Percentiles rank a stretch among this genome's conserved stretches.
phyloP scores from a whole-genome alignment of 345 rosid genomes.

The Bruguiera parviflora region DNA sequence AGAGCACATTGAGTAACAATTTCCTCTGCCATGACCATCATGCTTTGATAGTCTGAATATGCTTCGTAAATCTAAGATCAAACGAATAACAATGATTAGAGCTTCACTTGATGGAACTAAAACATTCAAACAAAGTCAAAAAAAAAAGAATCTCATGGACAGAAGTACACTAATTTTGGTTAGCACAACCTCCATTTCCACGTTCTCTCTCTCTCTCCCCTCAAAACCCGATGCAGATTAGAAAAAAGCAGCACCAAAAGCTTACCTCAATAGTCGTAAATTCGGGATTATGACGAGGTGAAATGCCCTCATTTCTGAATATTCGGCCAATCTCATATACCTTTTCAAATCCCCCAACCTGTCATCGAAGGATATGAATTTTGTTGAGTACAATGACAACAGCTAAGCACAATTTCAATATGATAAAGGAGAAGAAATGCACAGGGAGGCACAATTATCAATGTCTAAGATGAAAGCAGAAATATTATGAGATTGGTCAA shows the following conservation, averaged over 20 bases:
- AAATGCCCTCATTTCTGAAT: constrained; percentile 96
- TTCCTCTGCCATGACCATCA: constrained; percentile 92
- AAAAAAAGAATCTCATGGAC: not conserved
- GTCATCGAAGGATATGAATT: constrained; percentile 22
- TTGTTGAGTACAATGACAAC: constrained; percentile 8
- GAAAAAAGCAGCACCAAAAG: constrained; percentile 14
- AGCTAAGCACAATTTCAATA: constrained; percentile 15
- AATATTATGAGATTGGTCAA: not conserved
- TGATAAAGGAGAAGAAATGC: constrained; percentile 4
- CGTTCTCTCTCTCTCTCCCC: not conserved
- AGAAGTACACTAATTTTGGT: not conserved
- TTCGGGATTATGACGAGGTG: constrained; percentile 97
- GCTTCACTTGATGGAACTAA: constrained; percentile 6
- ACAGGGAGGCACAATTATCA: not conserved
- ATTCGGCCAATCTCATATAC: constrained; percentile 95
- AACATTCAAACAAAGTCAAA: not conserved
- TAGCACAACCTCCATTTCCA: not conserved
- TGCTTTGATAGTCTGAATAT: constrained; percentile 80
- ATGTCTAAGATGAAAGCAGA: not conserved
- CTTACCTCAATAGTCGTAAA: constrained; percentile 95
- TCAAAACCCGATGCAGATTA: not conserved
- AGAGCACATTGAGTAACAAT: constrained; percentile 79
- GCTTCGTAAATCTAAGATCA: constrained; percentile 87
- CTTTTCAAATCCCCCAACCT: constrained; percentile 99
- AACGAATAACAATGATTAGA: constrained; percentile 28